Percentiles rank a stretch among this genome's conserved stretches.
phyloP scores from a whole-genome alignment of 2,329 filamentous ascomycete genomes.

The Stenocarpella maydis region DNA sequence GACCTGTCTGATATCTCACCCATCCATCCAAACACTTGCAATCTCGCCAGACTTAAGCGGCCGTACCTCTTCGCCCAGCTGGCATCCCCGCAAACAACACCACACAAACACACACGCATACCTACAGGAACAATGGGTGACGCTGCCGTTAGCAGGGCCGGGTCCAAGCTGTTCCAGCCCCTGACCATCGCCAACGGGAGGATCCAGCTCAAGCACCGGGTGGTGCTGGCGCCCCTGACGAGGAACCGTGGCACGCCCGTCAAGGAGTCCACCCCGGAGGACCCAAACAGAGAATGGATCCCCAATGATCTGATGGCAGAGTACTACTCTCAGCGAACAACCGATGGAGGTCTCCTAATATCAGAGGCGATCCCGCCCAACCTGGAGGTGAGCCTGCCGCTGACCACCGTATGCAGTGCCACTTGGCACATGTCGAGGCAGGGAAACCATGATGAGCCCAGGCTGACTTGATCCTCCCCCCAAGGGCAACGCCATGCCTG shows the following conservation, averaged over 20 bases:
- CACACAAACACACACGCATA: neutral
- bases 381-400: constrained; percentile 21
- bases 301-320: constrained; percentile 32
- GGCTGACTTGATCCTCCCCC: neutral
- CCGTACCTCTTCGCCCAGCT: neutral
- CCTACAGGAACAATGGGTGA: constrained; percentile 24
- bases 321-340: constrained; percentile 32
- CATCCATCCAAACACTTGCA: neutral
- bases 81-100: neutral
- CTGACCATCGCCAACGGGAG: constrained; percentile 44
- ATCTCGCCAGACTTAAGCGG: neutral
- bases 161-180: constrained; percentile 45
- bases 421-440: neutral
- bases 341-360: constrained; percentile 31
- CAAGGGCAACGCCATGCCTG: constrained; percentile 43
- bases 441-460: neutral
- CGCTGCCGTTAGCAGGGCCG: constrained; percentile 32
- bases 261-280: constrained; percentile 29
- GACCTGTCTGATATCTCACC: constrained; percentile 8
- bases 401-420: neutral
- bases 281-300: constrained; percentile 32
- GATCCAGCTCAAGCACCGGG: constrained; percentile 32
- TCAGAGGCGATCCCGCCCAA: constrained; percentile 31
- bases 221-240: constrained; percentile 35
- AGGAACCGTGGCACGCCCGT: constrained; percentile 33